A percentile compares a stretch with the other conserved stretches of the same genome.
These are phyloP conservation scores for Paramyrothecium sp. DNA, from an alignment of 2,329 filamentous ascomycete species.

Conservation along the genomic window DNA sequence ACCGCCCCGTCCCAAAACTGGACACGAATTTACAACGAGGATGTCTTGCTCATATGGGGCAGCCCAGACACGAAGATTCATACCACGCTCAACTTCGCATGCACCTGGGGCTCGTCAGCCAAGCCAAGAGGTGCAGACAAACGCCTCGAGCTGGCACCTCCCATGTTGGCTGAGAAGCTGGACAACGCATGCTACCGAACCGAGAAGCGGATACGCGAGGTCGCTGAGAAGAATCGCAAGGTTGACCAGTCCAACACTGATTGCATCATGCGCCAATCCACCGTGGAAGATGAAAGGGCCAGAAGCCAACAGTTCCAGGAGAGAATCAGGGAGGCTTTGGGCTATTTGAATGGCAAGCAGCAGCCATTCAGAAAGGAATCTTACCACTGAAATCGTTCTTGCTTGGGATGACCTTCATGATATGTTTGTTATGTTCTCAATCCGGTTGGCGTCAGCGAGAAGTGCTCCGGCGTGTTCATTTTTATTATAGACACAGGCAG, in stretches of 20 bases:
- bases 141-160: constrained; percentile 32
- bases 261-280: constrained; percentile 35
- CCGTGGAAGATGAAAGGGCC: constrained; percentile 45
- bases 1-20: constrained; percentile 56
- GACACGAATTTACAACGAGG: constrained; percentile 74
- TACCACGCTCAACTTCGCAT: constrained; percentile 50
- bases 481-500: neutral
- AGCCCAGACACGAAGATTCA: constrained; percentile 36
- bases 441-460: neutral
- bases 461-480: neutral
- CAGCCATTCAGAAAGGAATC: constrained; percentile 19
- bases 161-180: constrained; percentile 40
- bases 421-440: neutral
- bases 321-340: constrained; percentile 44
- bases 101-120: constrained; percentile 56
- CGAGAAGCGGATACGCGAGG: constrained; percentile 42
- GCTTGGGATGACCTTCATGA: neutral
- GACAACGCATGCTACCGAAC: constrained; percentile 46
- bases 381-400: neutral
- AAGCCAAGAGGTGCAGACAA: constrained; percentile 28
- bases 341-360: constrained; percentile 31
- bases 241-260: constrained; percentile 45
- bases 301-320: constrained; percentile 49
- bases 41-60: constrained; percentile 72
- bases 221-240: constrained; percentile 36